Base-by-base conservation (phyloP, 2,329 filamentous ascomycete species). In the Colletotrichum navitas region DNA sequence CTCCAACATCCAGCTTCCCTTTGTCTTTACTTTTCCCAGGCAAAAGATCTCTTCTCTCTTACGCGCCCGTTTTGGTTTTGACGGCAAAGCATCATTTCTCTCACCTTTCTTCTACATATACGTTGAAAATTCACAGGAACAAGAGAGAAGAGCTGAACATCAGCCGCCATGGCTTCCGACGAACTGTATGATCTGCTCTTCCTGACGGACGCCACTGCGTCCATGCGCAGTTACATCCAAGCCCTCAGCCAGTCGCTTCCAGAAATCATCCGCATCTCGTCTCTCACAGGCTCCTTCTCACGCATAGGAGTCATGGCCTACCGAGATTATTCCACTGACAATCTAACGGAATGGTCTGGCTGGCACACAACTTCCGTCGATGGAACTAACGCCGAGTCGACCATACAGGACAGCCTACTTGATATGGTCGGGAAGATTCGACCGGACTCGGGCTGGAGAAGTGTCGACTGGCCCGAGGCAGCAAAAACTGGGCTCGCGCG, bases 251-350 rank as follows among this genome's bases (percentile, higher is more conserved):
- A 76, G 16, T 85, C 85, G 1, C 78, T 88, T 8, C 85, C 85
- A 1, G 84, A 86, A 71, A 85, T 88, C 74, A 83, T 88, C 68
- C 81, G 83, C 43, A 79, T 88, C 8, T 86, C 85, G 1, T 79
- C 81, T 1, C 78, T 87, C 1, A 87, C 86, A 0, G 81, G 79
- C 63, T 85, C 83, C 74, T 88, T 88, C 75, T 80, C 83, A 5
- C 82, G 84, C 2, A 85, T 88, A 64, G 86, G 85, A 8, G 79
- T 88, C 4, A 76, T 88, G 16, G 84, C 83, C 1, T 88, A 88
- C 72, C 82, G 86, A 7, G 86, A 88, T 76, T 87, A 87, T 75
- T 71, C 60, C 11, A 68, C 73, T 16, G 75, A 76, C 18, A 54
- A 63, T 5, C 36, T 69, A 39, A 81, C 83, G 2, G 79, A 86